Conservation (phyloP, 1,139 yeast genomes). For the Saccharomyces hybrid region DNA sequence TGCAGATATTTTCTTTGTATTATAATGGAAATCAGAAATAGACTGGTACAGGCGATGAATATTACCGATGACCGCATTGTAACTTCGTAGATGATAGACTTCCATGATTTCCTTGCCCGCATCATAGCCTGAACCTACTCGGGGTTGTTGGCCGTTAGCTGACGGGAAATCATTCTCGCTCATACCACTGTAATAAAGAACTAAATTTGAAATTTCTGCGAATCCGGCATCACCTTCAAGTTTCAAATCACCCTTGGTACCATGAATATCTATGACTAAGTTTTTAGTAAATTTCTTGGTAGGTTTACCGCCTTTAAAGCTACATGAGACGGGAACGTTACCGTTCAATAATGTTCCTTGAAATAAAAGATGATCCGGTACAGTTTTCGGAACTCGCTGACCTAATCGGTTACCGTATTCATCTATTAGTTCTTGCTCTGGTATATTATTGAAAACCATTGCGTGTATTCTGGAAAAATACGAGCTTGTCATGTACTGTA, state of each 20-base stretch:
- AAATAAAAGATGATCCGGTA: slow-evolving; percentile 26
- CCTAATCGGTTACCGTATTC: slow-evolving; percentile 18
- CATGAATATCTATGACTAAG: slow-evolving; percentile 27
- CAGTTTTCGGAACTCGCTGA: slow-evolving; percentile 16
- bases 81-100: slow-evolving; percentile 26
- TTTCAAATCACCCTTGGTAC: slow-evolving; percentile 28
- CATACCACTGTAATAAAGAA: slow-evolving; percentile 25
- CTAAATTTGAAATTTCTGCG: slow-evolving; percentile 26
- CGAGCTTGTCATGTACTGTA: slow-evolving; percentile 26
- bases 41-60: slow-evolving; percentile 26
- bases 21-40: slow-evolving; percentile 26
- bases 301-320: slow-evolving; percentile 28
- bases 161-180: slow-evolving; percentile 13
- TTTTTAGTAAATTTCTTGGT: slow-evolving; percentile 27
- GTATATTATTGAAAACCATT: slow-evolving; percentile 26
- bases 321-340: slow-evolving; percentile 25
- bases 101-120: slow-evolving; percentile 24
- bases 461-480: slow-evolving; percentile 22
- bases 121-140: slow-evolving; percentile 8
- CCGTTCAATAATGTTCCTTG: slow-evolving; percentile 23
- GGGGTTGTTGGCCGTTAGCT: slow-evolving; percentile 6
- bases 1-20: slow-evolving; percentile 18
- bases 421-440: slow-evolving; percentile 21
- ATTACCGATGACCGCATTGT: slow-evolving; percentile 26
- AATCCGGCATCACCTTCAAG: slow-evolving; percentile 30